These are phyloP conservation scores for Penicillium sp. DNA, from an alignment of 2,329 filamentous ascomycete genomes.

Conservation along the genomic window DNA sequence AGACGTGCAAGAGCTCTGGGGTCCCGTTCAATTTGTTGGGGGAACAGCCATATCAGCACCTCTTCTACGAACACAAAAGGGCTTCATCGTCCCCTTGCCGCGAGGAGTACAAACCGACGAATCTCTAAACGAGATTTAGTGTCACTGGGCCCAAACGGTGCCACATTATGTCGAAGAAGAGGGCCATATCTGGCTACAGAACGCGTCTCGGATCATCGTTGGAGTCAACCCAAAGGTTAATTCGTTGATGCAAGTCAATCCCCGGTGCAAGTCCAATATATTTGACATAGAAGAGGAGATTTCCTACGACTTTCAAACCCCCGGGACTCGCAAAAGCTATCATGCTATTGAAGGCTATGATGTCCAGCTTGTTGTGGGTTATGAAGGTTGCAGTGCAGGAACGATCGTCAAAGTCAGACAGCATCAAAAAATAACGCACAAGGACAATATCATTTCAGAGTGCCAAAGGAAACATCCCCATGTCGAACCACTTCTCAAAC, in stretches of 20 bases:
- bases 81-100: neutral
- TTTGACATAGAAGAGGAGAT: neutral
- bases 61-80: neutral
- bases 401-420: neutral
- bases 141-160: neutral
- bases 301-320: neutral
- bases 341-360: neutral
- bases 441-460: neutral
- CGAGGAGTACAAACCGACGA: neutral
- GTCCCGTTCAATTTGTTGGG: slow-evolving; percentile 8
- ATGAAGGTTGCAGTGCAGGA: neutral
- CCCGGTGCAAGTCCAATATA: neutral
- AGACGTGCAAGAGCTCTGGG: slow-evolving; percentile 16
- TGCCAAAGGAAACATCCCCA: neutral
- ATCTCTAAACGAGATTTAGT: neutral
- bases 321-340: neutral
- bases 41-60: neutral
- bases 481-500: slow-evolving; percentile 4
- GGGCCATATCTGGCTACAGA: neutral
- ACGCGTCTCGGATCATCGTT: neutral
- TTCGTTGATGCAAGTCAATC: neutral
- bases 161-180: neutral
- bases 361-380: neutral
- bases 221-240: neutral
- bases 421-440: neutral